Evolutionary conservation across 1,284 basidiomycete genomes (phyloP), one percentile per base, ranked within the genome.

Genomic region (Porodaedalea pini): DNA sequence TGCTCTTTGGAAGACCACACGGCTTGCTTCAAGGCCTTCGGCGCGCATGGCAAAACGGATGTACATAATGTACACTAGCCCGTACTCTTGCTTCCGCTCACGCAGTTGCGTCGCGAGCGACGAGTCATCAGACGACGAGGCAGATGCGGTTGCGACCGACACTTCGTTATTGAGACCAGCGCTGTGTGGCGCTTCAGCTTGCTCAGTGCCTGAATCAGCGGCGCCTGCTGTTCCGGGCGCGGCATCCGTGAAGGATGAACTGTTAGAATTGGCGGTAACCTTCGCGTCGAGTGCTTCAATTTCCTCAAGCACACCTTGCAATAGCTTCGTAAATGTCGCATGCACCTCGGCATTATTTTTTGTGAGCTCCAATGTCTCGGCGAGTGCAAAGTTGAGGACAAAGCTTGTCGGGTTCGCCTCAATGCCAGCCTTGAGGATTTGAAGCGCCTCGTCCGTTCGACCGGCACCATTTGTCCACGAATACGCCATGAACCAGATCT

Each of bases 401-500:
- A 92, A 93, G 69, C 94, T 96, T 39, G 83, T 76, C 0, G 94
- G 88, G 69, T 94, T 97, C 8, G 94, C 94, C 61, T 93, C 86
- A 58, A 95, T 81, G 2, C 95, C 96, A 2, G 86, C 80, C 70
- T 89, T 90, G 55, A 98, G 78, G 55, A 92, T 83, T n/a, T 80
- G 78, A 11, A 86, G 67, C 0, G 91, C 92, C 64, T 98, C 94
- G 8, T 97, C 94, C 4, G 78, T 73, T 68, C 89, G 90, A 51
- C 87, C 87, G n/a, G 85, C 74, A 44, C 79, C 81, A 55, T 80
- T 76, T 43, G 86, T 86, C 83, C 92, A 96, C 17, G 78, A 82
- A 64, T 90, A 92, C 1, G 93, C 91, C 81, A 96, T 91, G 70
- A 92, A 95, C 95, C 94, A 98, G 49, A 98, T 86, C 70, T 99